Evolutionary conservation across 306 rosid species (phyloP), one percentile per base, ranked within the genome.

Genomic region (Cucurbita ficifolia): DNA sequence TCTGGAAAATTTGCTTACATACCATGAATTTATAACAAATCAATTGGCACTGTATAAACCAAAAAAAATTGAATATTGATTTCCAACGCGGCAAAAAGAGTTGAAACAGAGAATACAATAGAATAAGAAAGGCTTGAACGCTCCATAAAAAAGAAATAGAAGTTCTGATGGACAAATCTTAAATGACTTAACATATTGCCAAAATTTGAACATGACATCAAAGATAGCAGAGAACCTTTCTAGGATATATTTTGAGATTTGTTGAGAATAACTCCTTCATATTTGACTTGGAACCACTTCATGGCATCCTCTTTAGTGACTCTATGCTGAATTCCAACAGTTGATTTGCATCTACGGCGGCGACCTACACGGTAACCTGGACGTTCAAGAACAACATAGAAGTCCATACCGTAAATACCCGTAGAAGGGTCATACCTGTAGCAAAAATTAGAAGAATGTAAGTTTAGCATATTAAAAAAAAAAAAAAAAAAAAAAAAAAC

Each of bases 221-320:
- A 68, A 65, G 18, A 39, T 46, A 65, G 76, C 7, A 52, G 39
- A 18, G 8, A 68, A 45, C 51, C 19, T 45, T 68, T 68, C 73
- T 68, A 68, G 40, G 71, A 18, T 58, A 79, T 33, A 19, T 72
- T 43, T 49, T 80, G 85, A 19, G 87, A 78, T 84, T 85, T 85
- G 87, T 87, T 87, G n/a, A 87, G 85, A 33, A 87, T 86, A 40
- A 88, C 88, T 48, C 85, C 92, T 82, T 85, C 89, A 63, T 82
- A 87, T 72, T 83, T 87, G 68, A 87, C 87, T 74, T 85, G 89
- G 80, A 87, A 88, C 88, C 87, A 82, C 80, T 86, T 88, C 92
- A 84, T 88, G 38, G 92, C 73, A 18, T 84, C 88, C 9, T 88
- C 90, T 76, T 86, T 86, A 8, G 87, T 88, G 18, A 84, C 88